A percentile compares a stretch with the other conserved stretches of the same genome.
phyloP scores from a whole-genome alignment of 1,284 basidiomycete genomes.

The Fomitopsis palustris region DNA sequence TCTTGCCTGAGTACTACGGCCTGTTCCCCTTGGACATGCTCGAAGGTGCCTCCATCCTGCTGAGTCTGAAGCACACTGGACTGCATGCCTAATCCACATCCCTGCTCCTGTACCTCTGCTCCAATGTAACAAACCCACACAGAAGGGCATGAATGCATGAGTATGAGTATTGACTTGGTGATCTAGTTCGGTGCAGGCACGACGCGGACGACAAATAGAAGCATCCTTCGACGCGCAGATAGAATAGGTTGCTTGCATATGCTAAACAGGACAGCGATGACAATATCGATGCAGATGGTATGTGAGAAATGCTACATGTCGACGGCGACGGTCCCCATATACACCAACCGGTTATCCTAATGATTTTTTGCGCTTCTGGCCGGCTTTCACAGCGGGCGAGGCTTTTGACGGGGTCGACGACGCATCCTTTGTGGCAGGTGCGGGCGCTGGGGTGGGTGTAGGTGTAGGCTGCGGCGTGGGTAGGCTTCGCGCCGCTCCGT shows the following conservation, averaged over 20 bases:
- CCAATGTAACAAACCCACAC: too few relatives aligned
- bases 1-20: conserved; percentile 22
- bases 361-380: conserved; percentile 38
- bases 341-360: conserved; percentile 19
- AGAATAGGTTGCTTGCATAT: conserved; percentile 7
- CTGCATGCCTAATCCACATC: neutral
- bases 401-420: conserved; percentile 12
- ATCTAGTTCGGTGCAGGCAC: too few relatives aligned
- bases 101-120: too few relatives aligned
- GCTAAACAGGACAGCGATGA: conserved; percentile 12
- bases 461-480: conserved; percentile 12
- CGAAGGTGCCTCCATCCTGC: conserved; percentile 37
- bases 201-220: neutral
- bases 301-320: neutral
- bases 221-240: neutral
- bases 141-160: too few relatives aligned
- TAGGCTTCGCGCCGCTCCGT: neutral
- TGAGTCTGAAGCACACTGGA: conserved; percentile 36
- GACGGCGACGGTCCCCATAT: neutral
- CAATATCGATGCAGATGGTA: conserved; percentile 14
- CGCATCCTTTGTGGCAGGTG: conserved; percentile 16
- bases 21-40: conserved; percentile 33
- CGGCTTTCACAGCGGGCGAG: conserved; percentile 23
- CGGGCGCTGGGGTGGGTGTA: conserved; percentile 16
- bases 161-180: too few relatives aligned